Conservation (phyloP, 2,329 filamentous ascomycete species). For the Dactylella cylindrospora region DNA sequence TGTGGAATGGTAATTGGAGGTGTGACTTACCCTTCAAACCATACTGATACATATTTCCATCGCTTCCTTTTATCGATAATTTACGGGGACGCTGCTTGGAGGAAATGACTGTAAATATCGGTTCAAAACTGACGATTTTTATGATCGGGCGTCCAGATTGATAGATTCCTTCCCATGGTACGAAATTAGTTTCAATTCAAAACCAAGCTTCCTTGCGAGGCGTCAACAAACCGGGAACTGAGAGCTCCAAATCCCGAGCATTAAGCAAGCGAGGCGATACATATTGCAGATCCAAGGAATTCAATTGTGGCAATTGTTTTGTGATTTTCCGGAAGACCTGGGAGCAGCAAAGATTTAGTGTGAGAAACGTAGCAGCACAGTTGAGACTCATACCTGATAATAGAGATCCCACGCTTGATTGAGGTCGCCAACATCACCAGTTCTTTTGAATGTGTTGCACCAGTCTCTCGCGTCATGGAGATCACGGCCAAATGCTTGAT, state of each 20-base stretch:
- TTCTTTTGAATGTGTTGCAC: constrained; percentile 87
- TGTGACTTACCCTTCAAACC: constrained; percentile 70
- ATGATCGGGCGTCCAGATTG: constrained; percentile 68
- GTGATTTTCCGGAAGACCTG: constrained; percentile 89
- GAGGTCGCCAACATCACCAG: constrained; percentile 87
- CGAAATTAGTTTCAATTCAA: constrained; percentile 4
- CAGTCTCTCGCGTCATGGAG: constrained; percentile 93
- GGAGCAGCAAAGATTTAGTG: not conserved
- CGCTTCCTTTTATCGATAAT: constrained; percentile 82
- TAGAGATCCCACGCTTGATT: constrained; percentile 99
- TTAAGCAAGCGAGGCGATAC: constrained; percentile 91
- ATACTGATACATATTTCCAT: constrained; percentile 84
- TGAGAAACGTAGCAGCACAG: not conserved
- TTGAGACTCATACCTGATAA: constrained; percentile 64
- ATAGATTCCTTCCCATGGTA: constrained; percentile 46
- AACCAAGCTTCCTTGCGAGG: not conserved
- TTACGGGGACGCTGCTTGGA: constrained; percentile 96
- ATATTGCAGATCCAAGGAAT: constrained; percentile 89
- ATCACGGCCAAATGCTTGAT: constrained; percentile 94
- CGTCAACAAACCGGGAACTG: constrained; percentile 81
- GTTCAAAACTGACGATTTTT: constrained; percentile 84
- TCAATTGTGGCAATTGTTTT: constrained; percentile 87
- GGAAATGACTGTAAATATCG: constrained; percentile 85
- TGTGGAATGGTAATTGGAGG: too few relatives aligned
- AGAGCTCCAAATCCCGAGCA: constrained; percentile 81